Percentiles rank a stretch among this genome's conserved stretches.
phyloP scores from a whole-genome alignment of 169 alveolate genomes.

The Plasmodium knowlesi region DNA sequence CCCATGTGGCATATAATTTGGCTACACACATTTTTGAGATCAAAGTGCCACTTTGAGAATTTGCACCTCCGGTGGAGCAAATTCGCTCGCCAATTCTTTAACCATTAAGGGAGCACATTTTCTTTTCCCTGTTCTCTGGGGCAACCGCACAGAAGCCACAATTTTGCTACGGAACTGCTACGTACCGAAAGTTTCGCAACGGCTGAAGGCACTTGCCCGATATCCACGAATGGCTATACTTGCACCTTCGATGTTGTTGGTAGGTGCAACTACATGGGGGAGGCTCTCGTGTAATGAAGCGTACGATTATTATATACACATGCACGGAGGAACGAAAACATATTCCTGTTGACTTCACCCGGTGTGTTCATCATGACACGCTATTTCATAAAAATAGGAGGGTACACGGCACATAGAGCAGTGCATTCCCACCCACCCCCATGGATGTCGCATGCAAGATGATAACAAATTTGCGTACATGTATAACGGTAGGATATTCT shows the following conservation, averaged over 20 bases:
- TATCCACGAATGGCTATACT: no score
- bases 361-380: neutral
- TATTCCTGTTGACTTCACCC: neutral
- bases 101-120: neutral
- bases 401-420: neutral
- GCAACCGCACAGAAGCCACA: neutral
- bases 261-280: neutral
- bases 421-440: neutral
- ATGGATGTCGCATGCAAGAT: neutral
- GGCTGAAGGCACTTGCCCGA: neutral
- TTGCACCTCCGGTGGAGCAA: neutral
- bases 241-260: neutral
- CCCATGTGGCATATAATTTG: neutral
- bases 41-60: neutral
- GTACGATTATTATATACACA: neutral
- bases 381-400: neutral
- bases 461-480: neutral
- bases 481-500: neutral
- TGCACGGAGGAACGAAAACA: neutral
- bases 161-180: neutral
- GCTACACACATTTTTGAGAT: neutral
- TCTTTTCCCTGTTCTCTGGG: neutral
- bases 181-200: neutral
- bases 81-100: neutral
- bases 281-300: neutral